These are phyloP conservation scores for Metarhizium sp. DNA, from an alignment of 2,329 filamentous ascomycete genomes.

Conservation along the genomic window DNA sequence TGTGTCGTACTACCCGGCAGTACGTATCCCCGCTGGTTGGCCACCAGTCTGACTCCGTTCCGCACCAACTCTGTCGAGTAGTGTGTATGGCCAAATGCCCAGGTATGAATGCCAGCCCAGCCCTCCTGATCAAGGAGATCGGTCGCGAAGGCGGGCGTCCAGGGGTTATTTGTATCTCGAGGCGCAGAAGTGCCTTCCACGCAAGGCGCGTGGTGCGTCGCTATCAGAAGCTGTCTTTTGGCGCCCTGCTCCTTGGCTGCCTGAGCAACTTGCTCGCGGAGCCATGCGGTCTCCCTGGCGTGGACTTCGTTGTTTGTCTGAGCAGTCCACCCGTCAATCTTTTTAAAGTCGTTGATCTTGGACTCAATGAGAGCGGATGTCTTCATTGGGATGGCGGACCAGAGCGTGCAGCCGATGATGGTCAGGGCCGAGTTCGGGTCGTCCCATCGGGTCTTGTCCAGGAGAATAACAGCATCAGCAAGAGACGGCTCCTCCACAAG, in stretches of 20 bases:
- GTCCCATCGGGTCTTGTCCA: constrained; percentile 31
- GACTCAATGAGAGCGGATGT: constrained; percentile 27
- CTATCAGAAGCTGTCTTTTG: constrained; percentile 31
- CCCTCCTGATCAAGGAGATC: constrained; percentile 25
- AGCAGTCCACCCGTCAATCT: constrained; percentile 42
- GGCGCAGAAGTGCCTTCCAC: constrained; percentile 37
- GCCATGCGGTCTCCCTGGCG: constrained; percentile 38
- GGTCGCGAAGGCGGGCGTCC: constrained; percentile 42
- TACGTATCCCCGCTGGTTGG: constrained; percentile 36
- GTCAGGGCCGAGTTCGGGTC: constrained; percentile 33
- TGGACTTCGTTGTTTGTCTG: constrained; percentile 39
- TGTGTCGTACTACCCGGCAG: no score
- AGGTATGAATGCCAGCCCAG: constrained; percentile 25
- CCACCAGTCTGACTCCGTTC: constrained; percentile 27
- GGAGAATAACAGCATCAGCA: constrained; percentile 28
- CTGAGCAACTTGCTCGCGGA: constrained; percentile 21
- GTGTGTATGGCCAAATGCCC: constrained; percentile 42
- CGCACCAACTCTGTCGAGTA: constrained; percentile 27
- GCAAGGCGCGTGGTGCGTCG: constrained; percentile 50
- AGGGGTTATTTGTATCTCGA: constrained; percentile 34
- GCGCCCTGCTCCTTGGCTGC: constrained; percentile 9
- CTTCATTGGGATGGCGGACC: constrained; percentile 37
- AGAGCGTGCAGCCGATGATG: constrained; percentile 48
- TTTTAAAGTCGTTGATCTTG: constrained; percentile 43
- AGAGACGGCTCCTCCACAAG: constrained; percentile 30